Conservation (phyloP, 345 rosid genomes). For the Aquilaria sinensis region DNA sequence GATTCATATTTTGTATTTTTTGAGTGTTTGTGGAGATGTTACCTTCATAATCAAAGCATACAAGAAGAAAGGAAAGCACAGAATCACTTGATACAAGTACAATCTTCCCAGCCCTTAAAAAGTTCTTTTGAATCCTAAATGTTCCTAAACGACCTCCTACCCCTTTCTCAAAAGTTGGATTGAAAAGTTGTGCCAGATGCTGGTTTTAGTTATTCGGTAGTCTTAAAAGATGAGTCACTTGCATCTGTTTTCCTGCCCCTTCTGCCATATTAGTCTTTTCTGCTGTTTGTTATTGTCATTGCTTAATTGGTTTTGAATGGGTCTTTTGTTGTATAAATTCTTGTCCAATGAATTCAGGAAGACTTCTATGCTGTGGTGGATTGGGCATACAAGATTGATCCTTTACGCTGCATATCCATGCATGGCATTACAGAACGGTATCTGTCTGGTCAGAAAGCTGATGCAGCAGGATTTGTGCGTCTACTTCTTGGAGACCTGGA, state of each 20-base stretch:
- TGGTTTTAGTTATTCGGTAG: too few species aligned
- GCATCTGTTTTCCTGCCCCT: background rate
- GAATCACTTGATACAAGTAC: too few species aligned
- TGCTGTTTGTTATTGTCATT: too few species aligned
- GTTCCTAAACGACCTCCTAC: too few species aligned
- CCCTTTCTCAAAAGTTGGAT: too few species aligned
- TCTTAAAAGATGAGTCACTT: background rate
- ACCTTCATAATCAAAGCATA: too few species aligned
- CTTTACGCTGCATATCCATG: slow-evolving; percentile 97
- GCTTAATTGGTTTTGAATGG: background rate
- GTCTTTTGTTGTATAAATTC: slow-evolving; percentile 1
- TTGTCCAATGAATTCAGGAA: slow-evolving; percentile 48
- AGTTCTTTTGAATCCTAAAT: too few species aligned
- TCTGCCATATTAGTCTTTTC: background rate
- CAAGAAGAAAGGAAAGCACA: too few species aligned
- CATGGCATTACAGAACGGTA: slow-evolving; percentile 96
- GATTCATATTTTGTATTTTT: too few species aligned
- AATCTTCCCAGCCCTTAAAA: too few species aligned
- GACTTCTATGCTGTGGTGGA: slow-evolving; percentile 98
- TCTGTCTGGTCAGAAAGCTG: slow-evolving; percentile 99
- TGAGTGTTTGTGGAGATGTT: too few species aligned
- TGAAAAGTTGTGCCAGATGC: too few species aligned
- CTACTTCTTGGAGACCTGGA: slow-evolving; percentile 94
- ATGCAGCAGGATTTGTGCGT: slow-evolving; percentile 99
- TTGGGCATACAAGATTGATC: slow-evolving; percentile 99